Evolutionary conservation across 192 early-diverging fungal species (phyloP), one percentile per base, ranked within the genome.

Genomic region (Coemansia sp.): DNA sequence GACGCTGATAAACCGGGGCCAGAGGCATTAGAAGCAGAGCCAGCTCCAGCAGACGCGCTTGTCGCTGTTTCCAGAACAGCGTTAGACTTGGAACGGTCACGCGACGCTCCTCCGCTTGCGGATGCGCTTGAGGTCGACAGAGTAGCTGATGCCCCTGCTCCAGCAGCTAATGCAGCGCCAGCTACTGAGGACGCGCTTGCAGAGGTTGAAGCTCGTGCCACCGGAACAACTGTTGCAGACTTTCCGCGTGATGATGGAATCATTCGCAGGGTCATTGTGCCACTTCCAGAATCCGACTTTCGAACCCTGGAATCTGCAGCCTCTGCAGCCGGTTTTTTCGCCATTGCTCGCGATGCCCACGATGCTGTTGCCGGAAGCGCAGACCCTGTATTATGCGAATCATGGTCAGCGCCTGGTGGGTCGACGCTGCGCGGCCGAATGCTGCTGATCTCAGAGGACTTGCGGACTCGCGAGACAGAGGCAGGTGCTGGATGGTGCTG

Each of bases 331-430:
- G 77, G 51, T 54, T 80, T 80, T 55, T 80, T 80, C 18, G 64
- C 49, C 65, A 69, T 67, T 42, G 77, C 71, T 1, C 72, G 67
- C 20, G 68, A 61, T 6, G 80, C 80, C 80, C 80, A 83, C 17
- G 80, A 83, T 2, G 80, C 80, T 0, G 80, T 83, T 0, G 80
- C 75, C 16, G 80, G 80, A 48, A 83, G 48, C 1, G 80, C 80
- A 4, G 80, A 83, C 11, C 80, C 75, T 0, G 72, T 40, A 7
- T 28, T n/a, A 11, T 71, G 64, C 32, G 28, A 40, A 28, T 55
- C 67, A 5, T 48, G 61, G 40, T 45, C 58, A 10, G 58, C 16
- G 2, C 50, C 17, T 25, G 67, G 57, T 16, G 72, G 72, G 30
- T 80, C 77, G 17, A 74, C 77, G 56, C 71, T 80, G 12, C 60